Base-by-base conservation (phyloP, 495 filamentous ascomycete genomes). In the Neurospora sp. region DNA sequence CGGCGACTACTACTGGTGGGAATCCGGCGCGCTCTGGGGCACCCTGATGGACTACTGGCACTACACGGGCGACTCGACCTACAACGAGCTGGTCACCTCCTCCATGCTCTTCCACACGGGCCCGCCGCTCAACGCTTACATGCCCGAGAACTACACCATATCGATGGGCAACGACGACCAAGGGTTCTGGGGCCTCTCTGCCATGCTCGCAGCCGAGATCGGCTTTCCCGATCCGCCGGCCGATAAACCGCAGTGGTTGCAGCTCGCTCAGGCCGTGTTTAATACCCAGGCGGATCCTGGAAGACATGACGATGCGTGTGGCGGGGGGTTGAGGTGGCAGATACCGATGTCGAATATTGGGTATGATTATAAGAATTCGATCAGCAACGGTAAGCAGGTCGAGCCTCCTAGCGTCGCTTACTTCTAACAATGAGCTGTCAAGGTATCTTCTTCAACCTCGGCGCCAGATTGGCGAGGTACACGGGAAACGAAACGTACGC, bases 251-350 rank as follows among this genome's bases (percentile, higher is more conserved):
- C 88, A 89, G 69, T 94, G 92, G 92, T 83, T 93, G 8, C 84
- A 87, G 1, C 84, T 93, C 0, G 91, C 89, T 0, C 87, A 92
- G 77, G 90, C 88, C 39, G 91, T 93, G 22, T 92, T 90, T 82
- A 90, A 93, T 75, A 87, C 86, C 3, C 90, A 93, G 76, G 85
- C 85, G 0, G 71, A 73, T 45, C 88, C 90, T 86, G 73, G 70
- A 12, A 86, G 93, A 70, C 81, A 80, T 5, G 80, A 85, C 31
- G 83, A 80, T 7, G 87, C 84, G 8, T 93, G 92, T 74, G 82
- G 82, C n/a, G 92, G 91, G 37, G 92, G 92, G 12, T 76, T 95
- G 71, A 84, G 88, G 47, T 94, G 92, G 92, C 92, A 94, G 79
- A 91, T 94, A 40, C 89, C 89, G 72, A 85, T 86, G 3, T 87